phyloP scores from a whole-genome alignment of 495 filamentous ascomycete genomes.

The Podospora anserina region DNA sequence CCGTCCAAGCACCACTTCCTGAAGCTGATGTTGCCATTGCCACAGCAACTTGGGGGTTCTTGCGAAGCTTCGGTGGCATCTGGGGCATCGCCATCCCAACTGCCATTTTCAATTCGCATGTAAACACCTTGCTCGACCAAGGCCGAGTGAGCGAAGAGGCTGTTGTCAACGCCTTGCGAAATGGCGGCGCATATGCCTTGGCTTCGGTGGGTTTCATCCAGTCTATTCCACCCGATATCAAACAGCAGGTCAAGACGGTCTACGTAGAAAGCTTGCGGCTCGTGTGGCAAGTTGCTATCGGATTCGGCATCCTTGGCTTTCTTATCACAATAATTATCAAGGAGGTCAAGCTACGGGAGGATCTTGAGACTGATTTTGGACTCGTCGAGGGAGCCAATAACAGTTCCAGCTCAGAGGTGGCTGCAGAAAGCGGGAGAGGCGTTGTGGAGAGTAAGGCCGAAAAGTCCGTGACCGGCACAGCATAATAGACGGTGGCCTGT shows the following conservation, averaged over 20 bases:
- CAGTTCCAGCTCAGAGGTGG: neutral
- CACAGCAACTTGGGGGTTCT: slow-evolving; percentile 45
- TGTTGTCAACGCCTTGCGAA: neutral
- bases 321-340: neutral
- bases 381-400: neutral
- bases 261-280: slow-evolving; percentile 5
- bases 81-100: slow-evolving; percentile 52
- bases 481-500: neutral
- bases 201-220: slow-evolving; percentile 2
- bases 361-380: slow-evolving; percentile 1
- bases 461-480: neutral
- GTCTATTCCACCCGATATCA: neutral
- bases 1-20: slow-evolving; percentile 36
- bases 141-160: neutral
- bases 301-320: neutral
- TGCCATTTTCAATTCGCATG: slow-evolving; percentile 45
- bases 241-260: neutral
- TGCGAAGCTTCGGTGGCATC: slow-evolving; percentile 47
- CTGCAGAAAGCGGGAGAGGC: neutral
- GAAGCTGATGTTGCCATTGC: slow-evolving; percentile 41
- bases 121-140: neutral
- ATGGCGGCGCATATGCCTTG: slow-evolving; percentile 1
- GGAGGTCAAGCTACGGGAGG: neutral
- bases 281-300: neutral
- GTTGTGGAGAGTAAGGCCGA: neutral